Conservation (phyloP, 441 rosid genomes). For the Erodium trifolium region DNA sequence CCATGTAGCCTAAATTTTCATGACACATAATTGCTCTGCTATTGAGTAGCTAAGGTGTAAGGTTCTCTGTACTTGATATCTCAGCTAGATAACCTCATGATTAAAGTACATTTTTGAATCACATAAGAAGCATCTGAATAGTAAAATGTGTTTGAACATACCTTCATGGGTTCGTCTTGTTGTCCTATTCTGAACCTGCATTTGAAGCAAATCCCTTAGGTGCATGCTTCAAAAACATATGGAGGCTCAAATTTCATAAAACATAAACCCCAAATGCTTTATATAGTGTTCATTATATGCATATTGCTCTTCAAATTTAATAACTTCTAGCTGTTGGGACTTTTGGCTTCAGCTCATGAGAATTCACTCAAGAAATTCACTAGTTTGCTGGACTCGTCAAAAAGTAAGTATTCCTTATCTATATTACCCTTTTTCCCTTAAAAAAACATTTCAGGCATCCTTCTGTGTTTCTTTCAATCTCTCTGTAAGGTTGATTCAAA, state of each 20-base stretch:
- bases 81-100: not conserved
- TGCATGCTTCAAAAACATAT: not conserved
- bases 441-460: not conserved
- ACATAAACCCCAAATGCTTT: too few relatives aligned
- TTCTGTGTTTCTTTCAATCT: too few relatives aligned
- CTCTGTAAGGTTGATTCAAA: not conserved
- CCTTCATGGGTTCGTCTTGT: not conserved
- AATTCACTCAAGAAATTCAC: conserved; percentile 41
- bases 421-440: not conserved
- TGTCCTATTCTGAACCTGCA: not conserved
- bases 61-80: not conserved
- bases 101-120: not conserved
- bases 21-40: too few relatives aligned
- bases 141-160: not conserved
- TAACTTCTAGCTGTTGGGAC: not conserved
- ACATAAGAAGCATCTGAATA: not conserved
- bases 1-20: not conserved
- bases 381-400: conserved; percentile 61
- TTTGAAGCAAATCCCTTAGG: not conserved
- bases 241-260: too few relatives aligned
- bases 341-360: conserved; percentile 35
- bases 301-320: not conserved
- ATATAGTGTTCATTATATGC: not conserved
- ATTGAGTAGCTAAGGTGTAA: too few relatives aligned
- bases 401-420: conserved; percentile 35